These are phyloP conservation scores for Stephanodiscus minutulus DNA, from an alignment of 108 stramenopile species.

Conservation along the genomic window DNA sequence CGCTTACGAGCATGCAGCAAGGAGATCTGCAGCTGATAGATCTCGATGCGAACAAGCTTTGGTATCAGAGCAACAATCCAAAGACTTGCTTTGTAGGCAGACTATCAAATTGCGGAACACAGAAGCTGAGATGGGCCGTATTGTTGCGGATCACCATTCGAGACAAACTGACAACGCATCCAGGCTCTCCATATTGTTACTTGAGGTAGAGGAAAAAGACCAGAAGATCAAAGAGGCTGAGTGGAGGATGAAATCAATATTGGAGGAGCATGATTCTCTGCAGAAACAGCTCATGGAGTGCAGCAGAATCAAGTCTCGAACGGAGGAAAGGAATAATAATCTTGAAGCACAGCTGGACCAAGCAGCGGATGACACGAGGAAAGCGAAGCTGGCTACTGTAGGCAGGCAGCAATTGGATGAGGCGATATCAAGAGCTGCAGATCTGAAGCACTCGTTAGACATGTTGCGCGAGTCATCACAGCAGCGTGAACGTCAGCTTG, in stretches of 20 bases:
- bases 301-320: constrained; percentile 12
- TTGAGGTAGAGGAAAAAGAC: constrained; percentile 25
- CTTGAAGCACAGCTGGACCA: constrained; percentile 32
- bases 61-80: constrained; percentile 27
- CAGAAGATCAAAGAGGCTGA: constrained; percentile 13
- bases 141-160: constrained; percentile 11
- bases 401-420: constrained; percentile 19
- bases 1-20: constrained; percentile 39
- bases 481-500: constrained; percentile 20
- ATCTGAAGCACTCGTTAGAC: constrained; percentile 24
- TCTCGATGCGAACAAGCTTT: constrained; percentile 32
- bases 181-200: constrained; percentile 9
- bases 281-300: constrained; percentile 21
- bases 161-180: constrained; percentile 11
- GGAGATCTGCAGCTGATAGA: constrained; percentile 32
- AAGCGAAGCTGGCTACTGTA: constrained; percentile 1
- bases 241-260: constrained; percentile 22
- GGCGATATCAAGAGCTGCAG: constrained; percentile 9
- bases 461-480: constrained; percentile 25
- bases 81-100: constrained; percentile 29
- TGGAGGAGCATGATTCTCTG: constrained; percentile 22
- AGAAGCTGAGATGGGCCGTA: constrained; percentile 9
- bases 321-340: constrained; percentile 11
- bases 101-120: constrained; percentile 17
- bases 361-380: constrained; percentile 19